A percentile compares a stretch with the other conserved stretches of the same genome.
These are phyloP conservation scores for Aspergillus tubingensis DNA, from an alignment of 2,329 filamentous ascomycete species.

Conservation along the genomic window DNA sequence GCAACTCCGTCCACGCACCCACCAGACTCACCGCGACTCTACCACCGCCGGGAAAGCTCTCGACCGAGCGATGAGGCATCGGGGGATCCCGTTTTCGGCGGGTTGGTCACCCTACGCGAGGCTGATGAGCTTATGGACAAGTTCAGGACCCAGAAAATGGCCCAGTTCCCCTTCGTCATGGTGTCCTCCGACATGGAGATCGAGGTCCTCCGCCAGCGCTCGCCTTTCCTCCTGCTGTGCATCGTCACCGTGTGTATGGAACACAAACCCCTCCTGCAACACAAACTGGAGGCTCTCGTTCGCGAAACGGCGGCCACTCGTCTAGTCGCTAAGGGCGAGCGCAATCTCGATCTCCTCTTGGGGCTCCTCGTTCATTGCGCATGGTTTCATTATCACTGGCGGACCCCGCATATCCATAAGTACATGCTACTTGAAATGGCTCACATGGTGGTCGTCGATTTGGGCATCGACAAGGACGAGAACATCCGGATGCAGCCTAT, in stretches of 20 bases:
- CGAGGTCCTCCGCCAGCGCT: conserved; percentile 1
- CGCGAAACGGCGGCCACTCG: conserved; percentile 3
- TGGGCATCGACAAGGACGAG: conserved; percentile 2
- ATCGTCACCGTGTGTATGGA: conserved; percentile 6
- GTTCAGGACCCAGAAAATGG: conserved; percentile 13
- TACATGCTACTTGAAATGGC: conserved; percentile 14
- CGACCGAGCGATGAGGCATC: background rate
- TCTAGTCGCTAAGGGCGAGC: conserved; percentile 8
- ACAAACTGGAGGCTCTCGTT: conserved; percentile 4
- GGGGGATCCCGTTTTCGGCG: background rate
- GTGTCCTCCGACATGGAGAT: background rate
- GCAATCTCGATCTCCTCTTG: conserved; percentile 14
- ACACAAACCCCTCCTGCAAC: conserved; percentile 3
- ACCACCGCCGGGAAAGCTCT: background rate
- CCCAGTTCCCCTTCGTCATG: conserved; percentile 16
- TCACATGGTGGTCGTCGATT: conserved; percentile 8
- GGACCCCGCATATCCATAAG: conserved; percentile 12
- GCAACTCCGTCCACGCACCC: background rate
- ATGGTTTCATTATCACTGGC: conserved; percentile 17
- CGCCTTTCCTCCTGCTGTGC: conserved; percentile 11
- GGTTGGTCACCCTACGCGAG: background rate
- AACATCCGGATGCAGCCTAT: conserved; percentile 6
- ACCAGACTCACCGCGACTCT: background rate
- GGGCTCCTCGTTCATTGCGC: conserved; percentile 16
- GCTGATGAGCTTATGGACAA: conserved; percentile 7